Evolutionary conservation across 164 flowering plant genomes (phyloP).

Genomic region (Santalum album): DNA sequence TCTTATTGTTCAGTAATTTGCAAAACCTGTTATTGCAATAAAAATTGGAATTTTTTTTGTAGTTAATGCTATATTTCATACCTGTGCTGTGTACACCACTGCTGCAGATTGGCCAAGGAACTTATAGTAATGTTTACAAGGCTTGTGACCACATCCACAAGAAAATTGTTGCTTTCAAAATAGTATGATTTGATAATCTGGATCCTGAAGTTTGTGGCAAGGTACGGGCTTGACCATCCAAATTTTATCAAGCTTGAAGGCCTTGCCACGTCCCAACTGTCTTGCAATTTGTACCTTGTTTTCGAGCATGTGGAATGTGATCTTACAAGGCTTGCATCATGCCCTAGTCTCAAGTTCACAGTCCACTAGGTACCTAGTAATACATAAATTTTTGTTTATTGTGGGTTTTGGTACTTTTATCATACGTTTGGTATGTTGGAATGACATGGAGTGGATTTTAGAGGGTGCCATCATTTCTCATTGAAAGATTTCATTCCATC

Average conservation of each 20-base stretch:
- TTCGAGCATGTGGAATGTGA: conserved; percentile 79
- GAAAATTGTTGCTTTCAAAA: conserved; percentile 57
- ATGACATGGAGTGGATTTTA: no score
- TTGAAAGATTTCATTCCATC: no score
- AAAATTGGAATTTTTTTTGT: no score
- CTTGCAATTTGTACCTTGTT: conserved; percentile 50
- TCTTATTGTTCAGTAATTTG: no score
- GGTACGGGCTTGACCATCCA: conserved; percentile 68
- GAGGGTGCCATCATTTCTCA: no score
- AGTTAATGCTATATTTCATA: no score
- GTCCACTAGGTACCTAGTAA: conserved; percentile 50
- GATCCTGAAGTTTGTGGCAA: conserved; percentile 62
- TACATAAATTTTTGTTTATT: neutral
- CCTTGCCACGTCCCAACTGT: conserved; percentile 37
- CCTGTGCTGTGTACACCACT: neutral
- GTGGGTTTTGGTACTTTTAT: neutral
- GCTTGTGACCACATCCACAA: conserved; percentile 38
- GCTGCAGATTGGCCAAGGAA: conserved; percentile 82
- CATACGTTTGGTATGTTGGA: no score
- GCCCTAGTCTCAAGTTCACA: conserved; percentile 46
- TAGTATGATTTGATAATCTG: conserved; percentile 47
- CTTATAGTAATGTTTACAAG: conserved; percentile 62
- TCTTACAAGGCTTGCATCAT: conserved; percentile 53
- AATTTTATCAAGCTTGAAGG: conserved; percentile 58
- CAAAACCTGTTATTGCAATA: no score